A percentile compares a stretch with the other conserved stretches of the same genome.
These are phyloP conservation scores for Didymosphaeria variabile DNA, from an alignment of 2,329 filamentous ascomycete species.

Conservation along the genomic window DNA sequence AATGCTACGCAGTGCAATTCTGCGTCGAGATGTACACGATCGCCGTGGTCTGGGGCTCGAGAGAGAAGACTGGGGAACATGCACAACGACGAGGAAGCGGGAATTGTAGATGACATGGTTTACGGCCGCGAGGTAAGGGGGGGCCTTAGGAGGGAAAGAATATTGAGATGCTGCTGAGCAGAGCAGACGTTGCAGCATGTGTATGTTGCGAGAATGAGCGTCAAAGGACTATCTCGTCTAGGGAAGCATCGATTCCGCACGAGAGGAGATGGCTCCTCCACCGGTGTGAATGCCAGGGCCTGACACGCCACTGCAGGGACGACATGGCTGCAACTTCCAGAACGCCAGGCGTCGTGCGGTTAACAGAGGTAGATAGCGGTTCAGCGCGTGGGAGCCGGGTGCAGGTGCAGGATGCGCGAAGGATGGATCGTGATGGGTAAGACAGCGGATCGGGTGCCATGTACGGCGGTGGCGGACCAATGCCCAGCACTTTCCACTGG, in stretches of 20 bases:
- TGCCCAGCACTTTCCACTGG: background rate
- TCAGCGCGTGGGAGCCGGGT: constrained; percentile 4
- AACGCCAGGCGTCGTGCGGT: background rate
- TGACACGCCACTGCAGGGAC: background rate
- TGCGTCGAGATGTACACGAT: background rate
- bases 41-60: background rate
- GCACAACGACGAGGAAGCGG: background rate
- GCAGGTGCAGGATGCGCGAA: background rate
- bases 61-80: background rate
- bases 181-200: background rate
- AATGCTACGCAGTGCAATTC: background rate
- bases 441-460: background rate
- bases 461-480: background rate
- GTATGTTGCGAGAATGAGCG: background rate
- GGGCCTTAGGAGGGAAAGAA: background rate
- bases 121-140: background rate
- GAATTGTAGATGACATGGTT: background rate
- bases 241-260: no score
- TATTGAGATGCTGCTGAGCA: background rate
- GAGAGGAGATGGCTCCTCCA: background rate
- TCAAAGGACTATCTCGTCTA: background rate
- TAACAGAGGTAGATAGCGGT: constrained; percentile 1
- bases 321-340: constrained; percentile 7
- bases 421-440: background rate
- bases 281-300: background rate